phyloP scores from a whole-genome alignment of 2,329 filamentous ascomycete genomes.

The Fusarium continuum region DNA sequence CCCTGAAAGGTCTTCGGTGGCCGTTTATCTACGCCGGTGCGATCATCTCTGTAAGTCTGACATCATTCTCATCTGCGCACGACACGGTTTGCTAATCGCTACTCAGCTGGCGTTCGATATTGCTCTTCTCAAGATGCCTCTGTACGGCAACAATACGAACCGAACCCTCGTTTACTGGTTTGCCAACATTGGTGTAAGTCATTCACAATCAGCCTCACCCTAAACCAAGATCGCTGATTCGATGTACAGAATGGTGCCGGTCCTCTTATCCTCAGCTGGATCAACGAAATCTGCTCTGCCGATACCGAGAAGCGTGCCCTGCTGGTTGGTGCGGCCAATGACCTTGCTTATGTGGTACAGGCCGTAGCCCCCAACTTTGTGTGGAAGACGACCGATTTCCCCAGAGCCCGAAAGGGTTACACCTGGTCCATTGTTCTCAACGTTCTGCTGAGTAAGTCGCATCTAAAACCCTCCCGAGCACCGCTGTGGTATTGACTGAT shows the following conservation, averaged over 20 bases:
- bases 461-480: rapidly evolving
- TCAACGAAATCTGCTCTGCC: constrained; percentile 34
- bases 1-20: constrained; percentile 19
- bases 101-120: constrained; percentile 20
- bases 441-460: not conserved
- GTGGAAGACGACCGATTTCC: constrained; percentile 3
- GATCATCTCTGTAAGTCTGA: constrained; percentile 13
- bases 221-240: not conserved
- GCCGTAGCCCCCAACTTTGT: constrained; percentile 19
- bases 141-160: constrained; percentile 19
- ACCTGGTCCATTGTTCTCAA: not conserved
- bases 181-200: constrained; percentile 34
- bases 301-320: constrained; percentile 38
- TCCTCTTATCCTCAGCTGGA: constrained; percentile 37
- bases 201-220: too few relatives aligned
- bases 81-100: rapidly evolving
- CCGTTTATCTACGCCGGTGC: constrained; percentile 34
- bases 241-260: constrained; percentile 12
- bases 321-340: constrained; percentile 18
- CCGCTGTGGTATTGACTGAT: not conserved
- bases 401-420: not conserved
- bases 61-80: rapidly evolving
- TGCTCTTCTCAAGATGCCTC: constrained; percentile 21
- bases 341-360: constrained; percentile 31
- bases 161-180: constrained; percentile 36